Percentiles rank a stretch among this genome's conserved stretches.
Evolutionary conservation across 768 basidiomycete species (phyloP).

Genomic region (Trametes coccinea): DNA sequence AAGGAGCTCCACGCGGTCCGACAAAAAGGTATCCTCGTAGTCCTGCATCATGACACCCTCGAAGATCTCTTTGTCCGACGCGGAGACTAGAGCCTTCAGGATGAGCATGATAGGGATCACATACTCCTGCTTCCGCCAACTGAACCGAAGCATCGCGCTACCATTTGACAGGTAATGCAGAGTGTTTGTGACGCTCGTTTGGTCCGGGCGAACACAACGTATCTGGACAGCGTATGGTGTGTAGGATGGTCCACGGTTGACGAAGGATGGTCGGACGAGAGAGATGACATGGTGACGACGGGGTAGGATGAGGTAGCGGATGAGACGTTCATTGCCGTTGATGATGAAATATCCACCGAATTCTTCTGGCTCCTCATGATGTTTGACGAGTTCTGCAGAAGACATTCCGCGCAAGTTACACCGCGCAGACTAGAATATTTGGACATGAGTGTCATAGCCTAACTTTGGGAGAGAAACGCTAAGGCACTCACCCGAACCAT

Average conservation of each 20-base stretch:
- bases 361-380: conserved; percentile 96
- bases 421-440: conserved; percentile 66
- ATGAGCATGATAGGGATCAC: conserved; percentile 97
- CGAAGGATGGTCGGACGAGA: conserved; percentile 86
- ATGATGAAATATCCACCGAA: conserved; percentile 99
- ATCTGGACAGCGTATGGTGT: conserved; percentile 94
- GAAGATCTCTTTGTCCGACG: conserved; percentile 95
- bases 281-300: conserved; percentile 95
- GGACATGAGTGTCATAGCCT: neutral
- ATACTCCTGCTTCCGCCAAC: conserved; percentile 97
- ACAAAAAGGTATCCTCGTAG: conserved; percentile 95
- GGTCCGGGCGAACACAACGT: conserved; percentile 90
- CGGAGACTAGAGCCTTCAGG: conserved; percentile 87
- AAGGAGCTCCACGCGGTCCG: conserved; percentile 93
- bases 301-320: conserved; percentile 95
- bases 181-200: conserved; percentile 90
- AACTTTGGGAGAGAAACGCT: neutral
- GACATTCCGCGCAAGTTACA: conserved; percentile 90
- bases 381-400: conserved; percentile 81
- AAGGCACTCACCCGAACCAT: conserved; percentile 87
- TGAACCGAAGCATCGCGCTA: conserved; percentile 94
- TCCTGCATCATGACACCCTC: conserved; percentile 96
- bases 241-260: conserved; percentile 92
- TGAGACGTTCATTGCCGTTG: conserved; percentile 98
- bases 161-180: conserved; percentile 98